Evolutionary conservation across 1,284 basidiomycete genomes (phyloP), one percentile per base, ranked within the genome.

Genomic region (Rhodotorula sp.): DNA sequence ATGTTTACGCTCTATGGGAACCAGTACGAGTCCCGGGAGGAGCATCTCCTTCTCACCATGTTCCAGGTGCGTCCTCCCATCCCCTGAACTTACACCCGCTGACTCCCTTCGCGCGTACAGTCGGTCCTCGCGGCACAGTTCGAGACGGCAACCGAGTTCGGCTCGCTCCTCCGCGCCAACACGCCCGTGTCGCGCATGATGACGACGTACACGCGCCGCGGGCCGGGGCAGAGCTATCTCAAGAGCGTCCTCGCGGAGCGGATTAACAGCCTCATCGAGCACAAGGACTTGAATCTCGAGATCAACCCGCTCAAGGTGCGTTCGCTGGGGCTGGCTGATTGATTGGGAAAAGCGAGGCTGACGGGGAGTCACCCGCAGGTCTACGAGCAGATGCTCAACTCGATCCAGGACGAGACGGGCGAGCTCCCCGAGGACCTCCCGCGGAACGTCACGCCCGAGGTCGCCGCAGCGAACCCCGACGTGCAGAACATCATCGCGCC

Each of bases 1-100:
- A 99, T 99, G 97, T 99, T 99, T 84, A 98, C 96, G 29, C 88
- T 99, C 48, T 99, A 98, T 82, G 97, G 96, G 77, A 98, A 98
- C 85, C 97, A 99, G 83, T 99, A 99, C 85, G 97, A 99, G 84
- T 94, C 91, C 80, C 87, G 96, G 78, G 97, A 99, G 84, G 97
- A 99, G 83, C 97, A 99, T 83, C 84, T 99, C 60, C 88, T 99
- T 69, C 86, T 99, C 77, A 98, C 96, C 71, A 98, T 99, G 96
- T 98, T 99, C 84, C 87, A 87, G 81, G 86, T 86, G 72, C 76
- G 84, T 19, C 55, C 9, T 9, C 53, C 10, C 32, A 2, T 29
- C 17, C 29, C n/a, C n/a, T 15, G 0, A 9, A 1, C n/a, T 8
- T 22, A 29, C 37, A 15, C 21, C 10, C n/a, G 39, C 39, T 58